Percentiles rank a stretch among this genome's conserved stretches.
Conservation (phyloP, 495 filamentous ascomycete genomes). For the Durotheca rogersii region DNA sequence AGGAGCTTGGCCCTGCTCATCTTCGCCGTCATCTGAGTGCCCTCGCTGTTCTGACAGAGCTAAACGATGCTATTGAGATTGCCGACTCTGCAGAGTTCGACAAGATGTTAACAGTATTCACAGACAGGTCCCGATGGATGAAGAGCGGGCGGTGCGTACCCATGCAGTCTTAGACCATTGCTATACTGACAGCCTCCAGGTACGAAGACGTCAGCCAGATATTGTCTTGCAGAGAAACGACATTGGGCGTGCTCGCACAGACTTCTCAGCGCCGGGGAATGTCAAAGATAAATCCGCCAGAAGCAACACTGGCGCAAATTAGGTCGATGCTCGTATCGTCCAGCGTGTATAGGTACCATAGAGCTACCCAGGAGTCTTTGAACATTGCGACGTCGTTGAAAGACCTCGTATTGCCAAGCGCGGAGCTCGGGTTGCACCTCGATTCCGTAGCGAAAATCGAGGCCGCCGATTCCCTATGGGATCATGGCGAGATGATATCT, state of each 20-base stretch:
- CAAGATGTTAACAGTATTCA: constrained; percentile 61
- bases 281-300: constrained; percentile 55
- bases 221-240: constrained; percentile 75
- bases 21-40: constrained; percentile 66
- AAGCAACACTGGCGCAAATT: constrained; percentile 71
- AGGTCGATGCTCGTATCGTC: constrained; percentile 72
- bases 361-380: constrained; percentile 79
- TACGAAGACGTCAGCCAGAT: constrained; percentile 80
- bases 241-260: constrained; percentile 77
- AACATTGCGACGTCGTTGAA: constrained; percentile 78
- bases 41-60: constrained; percentile 76
- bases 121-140: constrained; percentile 72
- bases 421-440: constrained; percentile 68
- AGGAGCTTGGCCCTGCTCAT: constrained; percentile 57
- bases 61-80: constrained; percentile 71
- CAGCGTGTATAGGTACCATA: constrained; percentile 71
- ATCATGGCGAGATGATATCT: constrained; percentile 86
- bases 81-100: constrained; percentile 59
- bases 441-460: constrained; percentile 74
- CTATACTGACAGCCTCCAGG: constrained; percentile 47
- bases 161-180: neutral
- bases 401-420: constrained; percentile 66
- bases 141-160: constrained; percentile 65
- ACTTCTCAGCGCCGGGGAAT: constrained; percentile 60
- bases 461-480: constrained; percentile 88